phyloP scores from a whole-genome alignment of 345 rosid genomes.

The Citrus medica region DNA sequence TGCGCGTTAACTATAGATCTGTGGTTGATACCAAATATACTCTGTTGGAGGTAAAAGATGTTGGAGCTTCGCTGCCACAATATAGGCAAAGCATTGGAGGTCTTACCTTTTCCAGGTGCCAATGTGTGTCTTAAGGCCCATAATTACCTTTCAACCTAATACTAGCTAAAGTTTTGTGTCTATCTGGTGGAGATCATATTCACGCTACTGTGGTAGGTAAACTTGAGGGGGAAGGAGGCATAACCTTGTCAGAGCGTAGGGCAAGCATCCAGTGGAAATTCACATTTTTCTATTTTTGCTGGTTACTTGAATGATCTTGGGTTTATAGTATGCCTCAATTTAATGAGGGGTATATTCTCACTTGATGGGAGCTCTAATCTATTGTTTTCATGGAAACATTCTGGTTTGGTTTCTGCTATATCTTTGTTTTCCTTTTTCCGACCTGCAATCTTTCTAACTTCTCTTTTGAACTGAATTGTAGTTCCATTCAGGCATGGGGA shows the following conservation, averaged over 20 bases:
- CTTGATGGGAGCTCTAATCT: background rate
- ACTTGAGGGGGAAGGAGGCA: too few species aligned
- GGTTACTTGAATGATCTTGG: background rate
- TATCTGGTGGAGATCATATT: too few species aligned
- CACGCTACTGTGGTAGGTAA: too few species aligned
- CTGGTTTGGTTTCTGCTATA: background rate
- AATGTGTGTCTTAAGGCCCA: background rate
- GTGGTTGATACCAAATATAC: background rate
- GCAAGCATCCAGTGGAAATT: background rate
- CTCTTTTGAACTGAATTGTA: conserved; percentile 28
- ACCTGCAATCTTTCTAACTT: background rate
- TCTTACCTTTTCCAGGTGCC: background rate
- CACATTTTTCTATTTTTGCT: background rate
- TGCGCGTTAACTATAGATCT: background rate
- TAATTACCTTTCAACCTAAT: background rate
- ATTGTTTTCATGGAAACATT: background rate
- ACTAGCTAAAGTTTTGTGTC: too few species aligned
- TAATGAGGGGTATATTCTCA: background rate
- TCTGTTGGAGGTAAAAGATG: background rate
- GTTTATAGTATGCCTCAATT: background rate
- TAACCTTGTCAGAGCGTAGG: background rate
- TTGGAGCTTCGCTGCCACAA: background rate
- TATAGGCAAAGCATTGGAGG: background rate
- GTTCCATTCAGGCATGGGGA: conserved; percentile 97
- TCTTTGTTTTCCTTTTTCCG: background rate